Evolutionary conservation across 2,329 filamentous ascomycete genomes (phyloP).

Genomic region (Diaporthe sp.): DNA sequence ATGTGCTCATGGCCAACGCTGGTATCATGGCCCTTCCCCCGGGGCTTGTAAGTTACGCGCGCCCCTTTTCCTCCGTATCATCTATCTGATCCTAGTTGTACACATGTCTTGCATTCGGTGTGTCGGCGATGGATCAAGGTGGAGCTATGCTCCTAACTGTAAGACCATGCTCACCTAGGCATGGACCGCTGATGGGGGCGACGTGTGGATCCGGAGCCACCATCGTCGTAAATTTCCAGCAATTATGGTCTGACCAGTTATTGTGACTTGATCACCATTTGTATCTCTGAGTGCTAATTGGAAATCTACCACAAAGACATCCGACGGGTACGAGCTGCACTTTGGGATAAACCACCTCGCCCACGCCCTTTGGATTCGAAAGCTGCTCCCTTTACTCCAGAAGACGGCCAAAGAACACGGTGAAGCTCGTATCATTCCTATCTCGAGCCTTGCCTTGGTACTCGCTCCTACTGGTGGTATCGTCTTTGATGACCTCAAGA

Average conservation of each 20-base stretch:
- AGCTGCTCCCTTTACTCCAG: conserved; percentile 42
- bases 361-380: conserved; percentile 55
- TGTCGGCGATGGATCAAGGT: not conserved
- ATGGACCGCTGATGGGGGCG: not conserved
- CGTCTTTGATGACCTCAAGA: conserved; percentile 47
- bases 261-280: not conserved
- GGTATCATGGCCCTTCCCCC: conserved; percentile 56
- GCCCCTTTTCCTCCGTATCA: not conserved
- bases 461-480: conserved; percentile 21
- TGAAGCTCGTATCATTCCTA: conserved; percentile 24
- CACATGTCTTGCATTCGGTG: not conserved
- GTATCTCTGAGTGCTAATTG: not conserved
- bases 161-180: not conserved
- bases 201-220: not conserved
- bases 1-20: conserved; percentile 60
- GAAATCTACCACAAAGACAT: conserved; percentile 44
- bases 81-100: not conserved
- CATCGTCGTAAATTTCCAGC: not conserved
- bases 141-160: not conserved
- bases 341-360: conserved; percentile 64
- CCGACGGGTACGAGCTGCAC: conserved; percentile 62
- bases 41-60: conserved; percentile 39
- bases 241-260: not conserved
- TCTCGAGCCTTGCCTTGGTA: conserved; percentile 25
- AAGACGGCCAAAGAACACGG: conserved; percentile 44